phyloP scores from a whole-genome alignment of 1,284 basidiomycete species.

The Ceratobasidium sp. region DNA sequence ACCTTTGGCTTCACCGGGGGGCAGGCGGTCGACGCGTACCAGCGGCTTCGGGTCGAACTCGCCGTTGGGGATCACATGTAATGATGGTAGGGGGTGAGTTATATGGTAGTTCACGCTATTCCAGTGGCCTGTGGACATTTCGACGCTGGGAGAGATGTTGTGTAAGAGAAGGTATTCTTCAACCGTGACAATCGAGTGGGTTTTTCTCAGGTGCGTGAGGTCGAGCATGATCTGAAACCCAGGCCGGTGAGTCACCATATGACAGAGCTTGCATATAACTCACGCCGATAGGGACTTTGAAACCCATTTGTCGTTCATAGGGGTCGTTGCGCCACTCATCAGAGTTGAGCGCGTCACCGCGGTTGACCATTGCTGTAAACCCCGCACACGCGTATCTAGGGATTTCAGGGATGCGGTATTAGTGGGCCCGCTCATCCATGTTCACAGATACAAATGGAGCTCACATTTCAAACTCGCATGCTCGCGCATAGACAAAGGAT shows the following conservation, averaged over 20 bases:
- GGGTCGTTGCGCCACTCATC: conserved; percentile 49
- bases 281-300: conserved; percentile 49
- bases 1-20: background rate
- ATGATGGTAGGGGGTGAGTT: background rate
- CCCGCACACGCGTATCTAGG: conserved; percentile 36
- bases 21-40: conserved; percentile 56
- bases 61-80: conserved; percentile 48
- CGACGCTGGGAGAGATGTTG: conserved; percentile 24
- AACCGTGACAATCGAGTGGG: conserved; percentile 46
- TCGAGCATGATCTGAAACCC: conserved; percentile 47
- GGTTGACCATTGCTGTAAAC: conserved; percentile 33
- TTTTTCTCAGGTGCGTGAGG: conserved; percentile 45
- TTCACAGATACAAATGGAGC: too few species aligned
- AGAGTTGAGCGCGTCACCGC: conserved; percentile 45
- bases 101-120: conserved; percentile 17
- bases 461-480: conserved; percentile 50
- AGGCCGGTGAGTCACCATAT: background rate
- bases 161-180: conserved; percentile 47
- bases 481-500: conserved; percentile 49
- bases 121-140: conserved; percentile 36
- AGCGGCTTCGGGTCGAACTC: conserved; percentile 57
- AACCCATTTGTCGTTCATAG: conserved; percentile 49
- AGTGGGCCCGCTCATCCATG: background rate
- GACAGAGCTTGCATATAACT: background rate
- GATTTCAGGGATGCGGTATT: background rate